Evolutionary conservation across 768 basidiomycete genomes (phyloP).

Genomic region (Auricularia cornea): DNA sequence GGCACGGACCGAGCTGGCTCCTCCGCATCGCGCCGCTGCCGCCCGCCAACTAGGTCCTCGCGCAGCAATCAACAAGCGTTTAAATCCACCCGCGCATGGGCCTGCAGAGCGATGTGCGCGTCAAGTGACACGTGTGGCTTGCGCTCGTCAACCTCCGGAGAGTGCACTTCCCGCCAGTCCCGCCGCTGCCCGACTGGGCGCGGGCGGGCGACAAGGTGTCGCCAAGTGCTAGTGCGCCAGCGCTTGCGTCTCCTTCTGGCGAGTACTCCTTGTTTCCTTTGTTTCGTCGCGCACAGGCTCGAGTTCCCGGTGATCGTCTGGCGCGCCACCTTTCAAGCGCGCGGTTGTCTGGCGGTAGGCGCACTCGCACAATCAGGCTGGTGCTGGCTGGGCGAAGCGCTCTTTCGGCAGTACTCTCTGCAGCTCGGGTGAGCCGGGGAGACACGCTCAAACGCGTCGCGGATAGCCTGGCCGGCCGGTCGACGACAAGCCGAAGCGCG

Average conservation of each 20-base stretch:
- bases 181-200: neutral
- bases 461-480: neutral
- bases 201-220: neutral
- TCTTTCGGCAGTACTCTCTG: too few relatives aligned
- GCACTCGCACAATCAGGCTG: too few relatives aligned
- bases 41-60: neutral
- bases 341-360: too few relatives aligned
- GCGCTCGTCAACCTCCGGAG: constrained; percentile 37
- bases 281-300: too few relatives aligned
- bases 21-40: neutral
- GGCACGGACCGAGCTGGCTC: neutral
- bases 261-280: too few relatives aligned
- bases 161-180: neutral
- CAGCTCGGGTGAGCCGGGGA: too few relatives aligned
- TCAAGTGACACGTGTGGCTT: constrained; percentile 59
- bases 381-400: too few relatives aligned
- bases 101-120: constrained; percentile 42
- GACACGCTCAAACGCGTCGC: too few relatives aligned
- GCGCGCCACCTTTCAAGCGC: too few relatives aligned
- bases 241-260: too few relatives aligned
- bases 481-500: constrained; percentile 9
- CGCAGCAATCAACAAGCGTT: neutral
- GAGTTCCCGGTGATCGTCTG: too few relatives aligned
- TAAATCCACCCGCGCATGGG: neutral
- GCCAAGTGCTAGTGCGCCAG: constrained; percentile 17